Percentiles rank a stretch among this genome's conserved stretches.
Conservation (phyloP, 176 grass and related monocot species). For the Triticum dicoccoides region DNA sequence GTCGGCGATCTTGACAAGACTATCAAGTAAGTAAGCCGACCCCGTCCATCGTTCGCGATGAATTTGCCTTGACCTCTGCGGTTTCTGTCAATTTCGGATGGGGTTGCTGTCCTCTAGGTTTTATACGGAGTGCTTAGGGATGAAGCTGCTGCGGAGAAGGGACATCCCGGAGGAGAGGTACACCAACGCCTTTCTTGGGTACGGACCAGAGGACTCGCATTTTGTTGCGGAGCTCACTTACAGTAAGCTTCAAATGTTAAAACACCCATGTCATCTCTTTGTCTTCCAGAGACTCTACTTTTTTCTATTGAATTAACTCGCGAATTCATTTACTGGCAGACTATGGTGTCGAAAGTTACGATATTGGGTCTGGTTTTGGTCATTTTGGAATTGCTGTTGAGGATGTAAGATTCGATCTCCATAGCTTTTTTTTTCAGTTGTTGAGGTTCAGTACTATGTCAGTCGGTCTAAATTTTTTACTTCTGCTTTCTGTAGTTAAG, state of each 20-base stretch:
- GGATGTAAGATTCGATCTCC: conserved; percentile 58
- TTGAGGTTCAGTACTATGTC: not conserved
- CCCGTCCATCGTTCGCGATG: not conserved
- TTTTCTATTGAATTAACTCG: not conserved
- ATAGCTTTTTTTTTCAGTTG: not conserved
- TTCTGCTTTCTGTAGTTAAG: not conserved
- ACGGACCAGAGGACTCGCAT: conserved; percentile 92
- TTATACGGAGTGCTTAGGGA: conserved; percentile 90
- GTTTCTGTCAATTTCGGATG: conserved; percentile 13
- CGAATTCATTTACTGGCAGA: conserved; percentile 46
- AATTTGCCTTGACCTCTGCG: not conserved
- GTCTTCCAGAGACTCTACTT: not conserved
- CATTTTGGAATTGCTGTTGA: conserved; percentile 96
- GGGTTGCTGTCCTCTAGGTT: conserved; percentile 48
- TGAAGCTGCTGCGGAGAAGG: conserved; percentile 80
- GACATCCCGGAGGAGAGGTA: conserved; percentile 97
- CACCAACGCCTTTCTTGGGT: conserved; percentile 92
- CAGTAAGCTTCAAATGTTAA: conserved; percentile 50
- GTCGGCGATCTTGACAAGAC: conserved; percentile 97
- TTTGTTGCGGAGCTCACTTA: conserved; percentile 94
- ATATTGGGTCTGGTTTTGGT: conserved; percentile 80
- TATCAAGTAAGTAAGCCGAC: conserved; percentile 59
- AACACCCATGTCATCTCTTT: not conserved
- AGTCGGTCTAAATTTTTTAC: not conserved
- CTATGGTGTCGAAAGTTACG: conserved; percentile 83